Conservation (phyloP, 352 stramenopile genomes). For the Globisporangium nagaii region DNA sequence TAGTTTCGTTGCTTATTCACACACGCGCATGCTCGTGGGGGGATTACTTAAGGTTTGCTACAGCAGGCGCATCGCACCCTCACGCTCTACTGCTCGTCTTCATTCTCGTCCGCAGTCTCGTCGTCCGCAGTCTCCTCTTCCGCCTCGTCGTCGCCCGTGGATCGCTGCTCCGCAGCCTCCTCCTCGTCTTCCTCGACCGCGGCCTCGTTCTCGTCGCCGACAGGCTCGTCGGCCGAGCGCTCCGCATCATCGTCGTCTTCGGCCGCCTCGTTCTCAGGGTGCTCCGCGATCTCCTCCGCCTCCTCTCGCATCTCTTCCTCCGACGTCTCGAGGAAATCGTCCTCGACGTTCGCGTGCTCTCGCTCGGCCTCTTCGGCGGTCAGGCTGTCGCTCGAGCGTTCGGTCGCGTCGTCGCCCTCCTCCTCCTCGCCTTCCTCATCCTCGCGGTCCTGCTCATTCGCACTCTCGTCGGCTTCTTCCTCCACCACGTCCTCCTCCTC, state of each 20-base stretch:
- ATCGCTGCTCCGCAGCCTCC: background rate
- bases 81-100: background rate
- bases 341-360: background rate
- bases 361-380: slow-evolving; percentile 1
- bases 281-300: slow-evolving; percentile 6
- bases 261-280: background rate
- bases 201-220: slow-evolving; percentile 3
- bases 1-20: no score
- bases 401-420: background rate
- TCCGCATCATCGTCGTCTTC: background rate
- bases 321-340: background rate
- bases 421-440: background rate
- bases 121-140: background rate
- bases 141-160: background rate
- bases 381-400: background rate
- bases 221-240: no score
- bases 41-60: background rate
- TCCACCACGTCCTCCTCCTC: background rate
- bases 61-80: background rate
- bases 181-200: background rate
- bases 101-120: background rate
- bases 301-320: slow-evolving; percentile 1
- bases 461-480: background rate
- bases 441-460: background rate
- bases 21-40: no score